Evolutionary conservation across 371 early-diverging fungal species (phyloP), one percentile per base, ranked within the genome.

Genomic region (Mucor indicus): DNA sequence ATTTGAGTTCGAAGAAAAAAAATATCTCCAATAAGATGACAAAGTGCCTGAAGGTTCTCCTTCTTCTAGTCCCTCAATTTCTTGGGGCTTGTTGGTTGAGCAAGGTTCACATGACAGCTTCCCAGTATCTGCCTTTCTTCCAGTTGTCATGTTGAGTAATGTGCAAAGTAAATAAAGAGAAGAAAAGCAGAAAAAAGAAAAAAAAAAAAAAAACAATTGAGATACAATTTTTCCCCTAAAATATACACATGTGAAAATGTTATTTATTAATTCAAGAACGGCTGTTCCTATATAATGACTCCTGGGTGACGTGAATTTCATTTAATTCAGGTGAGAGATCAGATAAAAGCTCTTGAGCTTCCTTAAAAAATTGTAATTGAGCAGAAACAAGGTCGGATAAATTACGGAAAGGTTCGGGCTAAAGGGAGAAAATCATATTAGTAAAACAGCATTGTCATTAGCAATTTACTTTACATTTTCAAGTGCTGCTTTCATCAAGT

Each of bases 301-400:
- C 94, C 59, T 93, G 93, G 7, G 91, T 91, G 20, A 90, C 87
- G 48, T 88, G 85, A 53, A 95, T 85, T 74, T 95, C 95, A 57
- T 93, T 93, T 42, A 95, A 83, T 62, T 95, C 95, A 5, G 93
- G 93, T 21, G 84, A 81, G 37, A 93, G 68, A 57, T 93, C 92
- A 31, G 81, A 67, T 47, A 95, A 67, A 20, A 84, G 69, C 49
- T 89, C 89, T 33, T 84, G 81, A 7, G 87, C 86, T 64, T 85
- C 83, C 69, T 92, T 87, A 71, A 84, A 89, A 75, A 84, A 93
- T 15, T 72, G 72, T 31, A 90, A 74, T 71, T 95, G 93, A n/a
- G 90, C 87, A 24, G 82, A 76, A 16, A 93, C 90, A 41, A 95
- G 64, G 46, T 90, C 91, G 3, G 90, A 80, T 62, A 95, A 66